phyloP scores from a whole-genome alignment of 2,329 filamentous ascomycete species.

The Xylaria sp. region DNA sequence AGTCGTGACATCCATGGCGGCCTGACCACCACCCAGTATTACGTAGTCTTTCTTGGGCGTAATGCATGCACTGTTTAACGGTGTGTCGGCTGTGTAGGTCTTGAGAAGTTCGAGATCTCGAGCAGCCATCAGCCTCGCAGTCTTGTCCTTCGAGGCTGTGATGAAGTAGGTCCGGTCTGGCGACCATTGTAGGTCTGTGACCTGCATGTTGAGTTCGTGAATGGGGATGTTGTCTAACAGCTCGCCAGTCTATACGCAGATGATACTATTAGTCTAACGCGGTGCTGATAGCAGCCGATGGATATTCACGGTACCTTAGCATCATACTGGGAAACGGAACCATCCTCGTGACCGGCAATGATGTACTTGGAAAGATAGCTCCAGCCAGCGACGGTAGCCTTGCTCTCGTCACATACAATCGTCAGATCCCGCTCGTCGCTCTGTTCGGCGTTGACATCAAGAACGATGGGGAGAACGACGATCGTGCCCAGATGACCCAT shows the following conservation, averaged over 20 bases:
- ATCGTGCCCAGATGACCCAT: conserved; percentile 97
- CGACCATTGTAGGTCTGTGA: conserved; percentile 96
- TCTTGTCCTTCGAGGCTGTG: conserved; percentile 98
- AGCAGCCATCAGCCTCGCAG: conserved; percentile 83
- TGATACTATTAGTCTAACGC: conserved; percentile 22
- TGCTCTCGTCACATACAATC: conserved; percentile 95
- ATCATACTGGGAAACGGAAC: conserved; percentile 90
- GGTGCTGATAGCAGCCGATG: no score
- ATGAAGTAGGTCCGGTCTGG: conserved; percentile 97
- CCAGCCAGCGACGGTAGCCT: conserved; percentile 97
- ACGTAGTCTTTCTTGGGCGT: conserved; percentile 97
- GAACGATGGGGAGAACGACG: conserved; percentile 88
- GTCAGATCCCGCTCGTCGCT: conserved; percentile 82
- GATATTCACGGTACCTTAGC: conserved; percentile 71
- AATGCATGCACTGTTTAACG: conserved; percentile 94
- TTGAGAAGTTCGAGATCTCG: conserved; percentile 92
- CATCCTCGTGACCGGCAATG: conserved; percentile 97
- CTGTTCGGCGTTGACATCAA: conserved; percentile 85
- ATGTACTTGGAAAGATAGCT: conserved; percentile 96
- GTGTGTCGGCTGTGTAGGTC: conserved; percentile 91
- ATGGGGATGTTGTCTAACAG: conserved; percentile 81
- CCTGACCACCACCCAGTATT: conserved; percentile 97
- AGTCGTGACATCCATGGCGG: conserved; percentile 98
- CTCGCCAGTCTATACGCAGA: conserved; percentile 74
- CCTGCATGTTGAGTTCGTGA: conserved; percentile 84